Base-by-base conservation (phyloP, 2,329 filamentous ascomycete genomes). In the Laburnicola sp. region DNA sequence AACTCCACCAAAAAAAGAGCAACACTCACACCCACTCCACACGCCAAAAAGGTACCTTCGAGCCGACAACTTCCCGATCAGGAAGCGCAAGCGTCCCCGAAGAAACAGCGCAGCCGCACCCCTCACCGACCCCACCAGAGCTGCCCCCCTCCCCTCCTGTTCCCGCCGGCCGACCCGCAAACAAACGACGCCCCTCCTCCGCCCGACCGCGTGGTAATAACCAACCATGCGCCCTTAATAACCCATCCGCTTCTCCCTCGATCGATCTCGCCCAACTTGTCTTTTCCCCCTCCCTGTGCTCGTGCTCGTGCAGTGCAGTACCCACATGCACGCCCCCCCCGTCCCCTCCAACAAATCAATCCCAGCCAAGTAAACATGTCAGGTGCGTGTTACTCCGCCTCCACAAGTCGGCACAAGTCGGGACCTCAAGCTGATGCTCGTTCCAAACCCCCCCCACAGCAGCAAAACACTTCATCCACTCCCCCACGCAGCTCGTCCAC, bases 401-500 rank as follows among this genome's bases (percentile, higher is more conserved):
- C 8, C 45, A 25, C 27, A 10, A 32, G 1, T 2, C 26, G 10
- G 3, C 1, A 16, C 16, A 1, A 1, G 16, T 16, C 16, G 16
- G 16, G 16, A 16, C 16, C 16, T 16, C 16, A 16, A 16, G 16
- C 16, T 16, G 16, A 16, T 16, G 16, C 16, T 16, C 16, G 16
- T 16, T 16, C 44, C 10, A 7, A 21, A n/a, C 16, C 21, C 23
- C 23, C 11, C 21, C 37, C 8, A 10, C 21, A 5, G 21, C 51
- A 75, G 75, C 65, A 56, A 95, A 94, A 78, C 92, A 97, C 77
- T 96, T 97, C 79, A 85, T 96, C 78, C 86, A 91, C 72, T 88
- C 95, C 70, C 85, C 91, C 36, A 84, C 85, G 46, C 82, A 88
- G 66, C 84, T 97, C 45, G 90, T 97, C 70, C 81, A 84, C 68